Conservation (phyloP, 257 asterid genomes). For the Parsonsia alboflavescens region DNA sequence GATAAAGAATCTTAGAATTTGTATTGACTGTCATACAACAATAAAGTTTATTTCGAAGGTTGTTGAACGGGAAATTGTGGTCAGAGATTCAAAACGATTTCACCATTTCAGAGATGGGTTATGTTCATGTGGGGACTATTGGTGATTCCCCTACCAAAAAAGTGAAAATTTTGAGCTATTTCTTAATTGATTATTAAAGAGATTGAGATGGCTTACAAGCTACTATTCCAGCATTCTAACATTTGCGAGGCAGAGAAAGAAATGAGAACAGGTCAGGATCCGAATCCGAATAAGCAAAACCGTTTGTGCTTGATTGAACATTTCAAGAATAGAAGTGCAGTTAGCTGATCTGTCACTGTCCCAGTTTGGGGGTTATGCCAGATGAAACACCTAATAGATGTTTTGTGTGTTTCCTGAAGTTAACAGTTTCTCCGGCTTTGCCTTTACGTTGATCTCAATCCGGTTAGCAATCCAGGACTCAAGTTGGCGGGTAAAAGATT, state of each 20-base stretch:
- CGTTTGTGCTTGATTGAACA: not conserved
- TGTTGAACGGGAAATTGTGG: slow-evolving; percentile 59
- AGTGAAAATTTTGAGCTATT: not conserved
- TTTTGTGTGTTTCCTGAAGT: not conserved
- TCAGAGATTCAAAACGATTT: slow-evolving; percentile 86
- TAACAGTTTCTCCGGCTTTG: not conserved
- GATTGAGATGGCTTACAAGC: not conserved
- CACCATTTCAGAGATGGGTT: slow-evolving; percentile 75
- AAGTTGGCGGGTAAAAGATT: not conserved
- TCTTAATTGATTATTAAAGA: not conserved
- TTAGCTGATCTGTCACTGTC: not conserved
- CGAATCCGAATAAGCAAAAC: not conserved
- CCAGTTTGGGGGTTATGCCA: not conserved
- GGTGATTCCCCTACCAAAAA: slow-evolving; percentile 38
- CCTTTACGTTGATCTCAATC: not conserved
- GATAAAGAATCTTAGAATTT: slow-evolving; percentile 76
- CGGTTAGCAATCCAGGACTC: not conserved
- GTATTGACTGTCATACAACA: slow-evolving; percentile 69
- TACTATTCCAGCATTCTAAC: not conserved
- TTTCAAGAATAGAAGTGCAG: not conserved
- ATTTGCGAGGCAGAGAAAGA: not conserved
- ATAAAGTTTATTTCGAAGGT: slow-evolving; percentile 67
- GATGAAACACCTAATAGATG: not conserved
- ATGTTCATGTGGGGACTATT: slow-evolving; percentile 90
- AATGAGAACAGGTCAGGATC: not conserved